Evolutionary conservation across 2,329 filamentous ascomycete species (phyloP).

Genomic region (Pseudogymnoascus sp.): DNA sequence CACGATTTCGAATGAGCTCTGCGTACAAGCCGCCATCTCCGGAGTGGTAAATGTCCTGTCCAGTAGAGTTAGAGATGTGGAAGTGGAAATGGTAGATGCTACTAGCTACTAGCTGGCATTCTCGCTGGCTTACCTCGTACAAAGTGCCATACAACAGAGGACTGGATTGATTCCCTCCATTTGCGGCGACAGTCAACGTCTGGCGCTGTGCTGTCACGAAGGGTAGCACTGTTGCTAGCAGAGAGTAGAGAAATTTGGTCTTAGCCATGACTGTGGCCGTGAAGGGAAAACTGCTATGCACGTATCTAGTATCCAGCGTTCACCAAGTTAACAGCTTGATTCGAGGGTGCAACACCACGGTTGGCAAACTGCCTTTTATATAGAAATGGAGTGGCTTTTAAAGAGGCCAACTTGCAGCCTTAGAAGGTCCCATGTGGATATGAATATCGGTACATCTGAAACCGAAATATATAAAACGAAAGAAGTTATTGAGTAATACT

Average conservation of each 20-base stretch:
- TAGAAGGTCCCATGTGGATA: not conserved
- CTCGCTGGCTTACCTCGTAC: constrained; percentile 13
- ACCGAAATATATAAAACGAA: not conserved
- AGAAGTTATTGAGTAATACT: not conserved
- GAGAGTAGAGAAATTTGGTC: not conserved
- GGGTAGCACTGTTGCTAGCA: not conserved
- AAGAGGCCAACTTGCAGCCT: not conserved
- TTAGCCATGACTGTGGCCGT: not conserved
- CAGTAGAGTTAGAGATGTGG: not conserved
- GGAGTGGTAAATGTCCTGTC: constrained; percentile 17
- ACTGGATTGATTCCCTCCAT: constrained; percentile 16
- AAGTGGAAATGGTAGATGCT: not conserved
- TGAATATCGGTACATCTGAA: not conserved
- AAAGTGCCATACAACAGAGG: constrained; percentile 17
- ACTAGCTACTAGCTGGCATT: not conserved
- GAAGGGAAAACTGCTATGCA: not conserved
- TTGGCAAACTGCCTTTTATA: not conserved
- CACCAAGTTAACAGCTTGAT: not conserved
- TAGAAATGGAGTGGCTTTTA: not conserved
- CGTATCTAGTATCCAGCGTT: not conserved
- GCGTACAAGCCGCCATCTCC: constrained; percentile 65
- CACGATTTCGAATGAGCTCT: constrained; percentile 59
- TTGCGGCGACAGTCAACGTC: constrained; percentile 13
- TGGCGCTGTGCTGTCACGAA: not conserved
- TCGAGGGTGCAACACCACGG: not conserved